Evolutionary conservation across 2,329 filamentous ascomycete species (phyloP), one percentile per base, ranked within the genome.

Genomic region (Diaporthe batatas): DNA sequence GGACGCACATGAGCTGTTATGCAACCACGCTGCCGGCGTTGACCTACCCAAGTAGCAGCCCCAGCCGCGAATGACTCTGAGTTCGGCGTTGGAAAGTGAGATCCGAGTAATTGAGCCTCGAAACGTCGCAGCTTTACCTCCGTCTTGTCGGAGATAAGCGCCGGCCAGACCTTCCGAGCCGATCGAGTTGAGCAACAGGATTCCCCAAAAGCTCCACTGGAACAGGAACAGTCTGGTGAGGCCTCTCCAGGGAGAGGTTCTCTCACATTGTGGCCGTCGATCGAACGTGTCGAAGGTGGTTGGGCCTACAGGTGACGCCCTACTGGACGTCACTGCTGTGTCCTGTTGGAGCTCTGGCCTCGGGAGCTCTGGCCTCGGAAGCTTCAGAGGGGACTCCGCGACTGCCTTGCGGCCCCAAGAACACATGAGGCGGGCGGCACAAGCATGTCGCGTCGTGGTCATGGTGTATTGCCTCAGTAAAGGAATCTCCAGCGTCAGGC

Each of bases 71-170:
- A 49, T 65, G 44, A 65, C 59, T 65, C 59, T 51, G 47, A 11
- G 18, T 65, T 44, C 62, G 29, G 62, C 47, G 62, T 25, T 65
- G 29, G 23, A 25, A 65, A 12, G 51, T 44, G 59, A n/a, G 59
- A 65, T 36, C 62, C 44, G 62, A 65, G 62, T 53, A 67, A 67
- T 34, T n/a, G 21, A 36, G 21, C 18, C 47, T 39, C 44, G 32
- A 36, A 36, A 49, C 44, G 62, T 67, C 47, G 62, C 62, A 67
- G 29, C 4, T 36, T 3, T 32, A 51, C 47, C 62, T 53, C 62
- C 47, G 21, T 51, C 62, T 34, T 51, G 62, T 51, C 62, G 62
- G 62, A 65, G 62, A 51, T 65, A 65, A 11, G n/a, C 51, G 44
- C 14, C 59, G 23, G 29, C 21, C 29, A 51, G 23, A 23, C n/a